Evolutionary conservation across 768 basidiomycete genomes (phyloP).

Genomic region (Agaricus bisporus): DNA sequence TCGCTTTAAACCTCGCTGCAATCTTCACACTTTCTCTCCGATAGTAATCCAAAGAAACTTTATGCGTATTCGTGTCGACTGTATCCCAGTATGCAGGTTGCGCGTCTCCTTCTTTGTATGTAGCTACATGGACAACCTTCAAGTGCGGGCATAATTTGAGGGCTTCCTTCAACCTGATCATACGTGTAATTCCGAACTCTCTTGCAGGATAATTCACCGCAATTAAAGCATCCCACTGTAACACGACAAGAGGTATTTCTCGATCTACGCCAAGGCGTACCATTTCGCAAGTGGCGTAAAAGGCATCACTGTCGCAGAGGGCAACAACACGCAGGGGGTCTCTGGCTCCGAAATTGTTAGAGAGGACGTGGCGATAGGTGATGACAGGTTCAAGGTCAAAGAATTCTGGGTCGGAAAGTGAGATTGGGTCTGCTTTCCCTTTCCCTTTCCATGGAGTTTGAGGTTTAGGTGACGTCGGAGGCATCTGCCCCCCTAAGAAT

Average conservation of each 20-base stretch:
- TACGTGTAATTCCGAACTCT: constrained; percentile 88
- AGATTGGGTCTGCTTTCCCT: constrained; percentile 27
- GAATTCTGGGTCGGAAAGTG: constrained; percentile 33
- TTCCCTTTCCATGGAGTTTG: constrained; percentile 52
- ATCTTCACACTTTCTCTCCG: constrained; percentile 88
- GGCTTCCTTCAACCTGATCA: constrained; percentile 79
- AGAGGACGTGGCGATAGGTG: constrained; percentile 75
- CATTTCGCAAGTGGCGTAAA: constrained; percentile 84
- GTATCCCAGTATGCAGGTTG: constrained; percentile 93
- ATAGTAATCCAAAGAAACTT: constrained; percentile 94
- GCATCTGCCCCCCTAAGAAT: background rate
- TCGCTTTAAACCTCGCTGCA: constrained; percentile 73
- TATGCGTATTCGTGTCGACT: constrained; percentile 85
- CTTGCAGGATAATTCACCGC: constrained; percentile 96
- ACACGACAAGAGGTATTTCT: constrained; percentile 68
- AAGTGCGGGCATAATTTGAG: constrained; percentile 82
- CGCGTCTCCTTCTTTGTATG: constrained; percentile 81
- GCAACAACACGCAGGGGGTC: constrained; percentile 83
- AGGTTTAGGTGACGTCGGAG: background rate
- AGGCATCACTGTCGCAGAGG: constrained; percentile 87
- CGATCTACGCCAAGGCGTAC: constrained; percentile 62
- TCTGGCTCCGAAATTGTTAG: constrained; percentile 58
- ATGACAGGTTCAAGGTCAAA: constrained; percentile 60
- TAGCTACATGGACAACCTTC: constrained; percentile 87
- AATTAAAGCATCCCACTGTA: constrained; percentile 86